Conservation (phyloP, 2,329 filamentous ascomycete genomes). For the Bipolaris victoriae region DNA sequence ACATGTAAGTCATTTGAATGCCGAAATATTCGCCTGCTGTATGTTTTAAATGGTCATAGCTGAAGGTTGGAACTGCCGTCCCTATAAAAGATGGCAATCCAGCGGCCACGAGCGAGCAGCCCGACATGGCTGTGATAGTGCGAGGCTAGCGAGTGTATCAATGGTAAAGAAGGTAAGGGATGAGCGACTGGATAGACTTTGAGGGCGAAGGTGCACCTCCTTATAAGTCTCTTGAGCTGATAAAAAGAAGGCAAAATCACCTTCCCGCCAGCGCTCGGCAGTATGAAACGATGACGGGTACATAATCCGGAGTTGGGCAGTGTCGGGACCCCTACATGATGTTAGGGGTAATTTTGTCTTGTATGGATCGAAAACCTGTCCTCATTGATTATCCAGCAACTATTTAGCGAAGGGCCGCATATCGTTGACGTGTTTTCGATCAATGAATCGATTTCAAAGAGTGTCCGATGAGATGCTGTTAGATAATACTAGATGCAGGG, state of each 20-base stretch:
- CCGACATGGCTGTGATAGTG: conserved; percentile 10
- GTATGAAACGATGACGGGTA: not conserved
- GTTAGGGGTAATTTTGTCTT: not conserved
- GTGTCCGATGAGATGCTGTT: not conserved
- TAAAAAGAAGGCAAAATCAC: not conserved
- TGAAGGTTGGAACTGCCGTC: conserved; percentile 18
- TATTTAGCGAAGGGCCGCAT: not conserved
- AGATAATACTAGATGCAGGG: too few species aligned
- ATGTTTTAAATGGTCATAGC: conserved; percentile 9
- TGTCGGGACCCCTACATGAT: not conserved
- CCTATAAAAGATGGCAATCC: conserved; percentile 13
- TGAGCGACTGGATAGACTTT: not conserved
- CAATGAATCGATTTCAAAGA: not conserved
- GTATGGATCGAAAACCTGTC: not conserved
- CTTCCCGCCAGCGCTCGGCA: not conserved
- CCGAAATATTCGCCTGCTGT: conserved; percentile 14
- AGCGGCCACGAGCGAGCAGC: conserved; percentile 21
- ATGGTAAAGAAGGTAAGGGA: not conserved
- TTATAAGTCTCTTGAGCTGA: conserved; percentile 3
- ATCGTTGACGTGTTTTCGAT: not conserved
- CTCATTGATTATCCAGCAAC: not conserved
- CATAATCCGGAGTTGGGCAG: not conserved
- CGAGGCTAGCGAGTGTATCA: not conserved
- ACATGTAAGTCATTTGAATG: conserved; percentile 21
- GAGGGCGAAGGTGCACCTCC: not conserved